Evolutionary conservation across 768 basidiomycete species (phyloP), one percentile per base, ranked within the genome.

Genomic region (Crepidotus variabilis): DNA sequence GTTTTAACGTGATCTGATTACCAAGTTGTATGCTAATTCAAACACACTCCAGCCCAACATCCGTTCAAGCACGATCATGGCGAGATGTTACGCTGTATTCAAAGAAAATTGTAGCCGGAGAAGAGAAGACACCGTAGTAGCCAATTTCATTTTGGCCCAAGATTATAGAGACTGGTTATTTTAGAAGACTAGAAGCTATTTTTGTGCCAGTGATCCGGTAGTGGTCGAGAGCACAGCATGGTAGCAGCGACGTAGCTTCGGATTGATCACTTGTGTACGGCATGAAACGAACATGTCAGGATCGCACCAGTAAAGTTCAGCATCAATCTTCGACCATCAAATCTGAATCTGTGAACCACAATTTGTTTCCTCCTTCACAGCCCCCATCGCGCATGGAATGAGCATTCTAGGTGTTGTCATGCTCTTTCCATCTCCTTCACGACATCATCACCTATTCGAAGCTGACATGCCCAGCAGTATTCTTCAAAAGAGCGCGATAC

Each of bases 401-500:
- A n/a, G 21, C 52, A 51, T 52, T 55, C 55, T 61, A 51, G 53
- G 62, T 62, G 20, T 61, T 62, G 36, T 20, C 51, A 47, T 24
- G 58, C 63, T 66, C 67, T 63, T 63, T 65, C 67, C 48, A 22
- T 57, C 52, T 39, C 22, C 22, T 22, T 53, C 57, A 46, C 59
- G 58, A 63, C 35, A 53, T 45, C 32, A 34, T 20, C 45, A 61
- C 62, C 47, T 54, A 23, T 39, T 35, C 28, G 49, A 36, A 54
- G 64, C 64, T 53, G 63, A 58, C 57, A 65, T 63, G 59, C 59
- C 33, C 50, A 47, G 39, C 28, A 39, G 35, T 56, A 66, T 66
- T 65, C 64, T 68, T 47, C 61, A 59, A 53, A 51, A 52, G 50
- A 53, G 53, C 55, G 62, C 60, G 58, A 64, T 63, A 65, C 61